A percentile compares a stretch with the other conserved stretches of the same genome.
phyloP scores from a whole-genome alignment of 495 filamentous ascomycete species.

The Symbiotaphrina buchneri region DNA sequence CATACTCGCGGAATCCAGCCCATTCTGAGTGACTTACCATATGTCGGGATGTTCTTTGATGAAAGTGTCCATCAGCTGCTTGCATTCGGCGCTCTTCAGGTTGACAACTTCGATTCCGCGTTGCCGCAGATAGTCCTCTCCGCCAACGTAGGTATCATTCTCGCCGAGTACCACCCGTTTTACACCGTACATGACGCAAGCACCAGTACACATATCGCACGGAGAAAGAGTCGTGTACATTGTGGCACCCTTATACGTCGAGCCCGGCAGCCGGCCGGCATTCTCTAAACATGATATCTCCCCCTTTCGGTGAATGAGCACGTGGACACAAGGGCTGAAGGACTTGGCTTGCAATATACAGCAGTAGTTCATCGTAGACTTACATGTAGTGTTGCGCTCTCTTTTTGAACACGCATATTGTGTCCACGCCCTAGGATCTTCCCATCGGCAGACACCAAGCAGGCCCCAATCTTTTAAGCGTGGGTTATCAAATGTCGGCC shows the following conservation, averaged over 20 bases:
- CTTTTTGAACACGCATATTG: conserved; percentile 63
- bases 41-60: conserved; percentile 53
- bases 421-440: conserved; percentile 58
- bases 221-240: conserved; percentile 81
- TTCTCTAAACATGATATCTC: conserved; percentile 66
- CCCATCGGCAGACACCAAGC: conserved; percentile 44
- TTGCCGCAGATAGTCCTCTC: conserved; percentile 47
- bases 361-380: conserved; percentile 8
- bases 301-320: conserved; percentile 28
- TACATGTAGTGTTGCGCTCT: conserved; percentile 56
- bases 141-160: conserved; percentile 57
- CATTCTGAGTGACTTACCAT: too few relatives aligned
- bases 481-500: neutral
- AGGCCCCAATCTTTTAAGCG: conserved; percentile 40
- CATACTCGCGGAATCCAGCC: too few relatives aligned
- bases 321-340: neutral
- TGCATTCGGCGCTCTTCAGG: conserved; percentile 42
- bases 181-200: conserved; percentile 62
- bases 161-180: conserved; percentile 68
- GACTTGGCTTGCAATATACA: conserved; percentile 1
- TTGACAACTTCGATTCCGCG: conserved; percentile 59
- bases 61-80: conserved; percentile 53
- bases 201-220: conserved; percentile 78
- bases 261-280: conserved; percentile 51
- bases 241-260: conserved; percentile 47